These are phyloP conservation scores for Penicillium digitatum DNA, from an alignment of 2,329 filamentous ascomycete genomes.

Conservation along the genomic window DNA sequence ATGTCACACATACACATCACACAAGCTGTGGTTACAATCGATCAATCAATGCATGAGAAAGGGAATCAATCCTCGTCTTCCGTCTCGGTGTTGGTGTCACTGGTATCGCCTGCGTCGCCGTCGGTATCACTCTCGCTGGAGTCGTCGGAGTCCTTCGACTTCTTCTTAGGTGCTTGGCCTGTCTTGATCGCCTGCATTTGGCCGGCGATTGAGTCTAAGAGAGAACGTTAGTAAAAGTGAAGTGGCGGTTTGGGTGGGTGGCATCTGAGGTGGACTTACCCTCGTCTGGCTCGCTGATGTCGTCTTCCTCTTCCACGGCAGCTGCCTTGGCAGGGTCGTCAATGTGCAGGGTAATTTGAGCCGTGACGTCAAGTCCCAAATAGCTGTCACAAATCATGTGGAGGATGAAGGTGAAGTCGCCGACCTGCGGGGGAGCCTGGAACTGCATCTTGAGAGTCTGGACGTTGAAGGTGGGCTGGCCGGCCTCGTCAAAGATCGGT, in stretches of 20 bases:
- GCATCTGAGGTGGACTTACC: slow-evolving; percentile 57
- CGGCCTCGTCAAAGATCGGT: slow-evolving; percentile 73
- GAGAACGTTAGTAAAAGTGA: slow-evolving; percentile 13
- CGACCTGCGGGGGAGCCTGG: slow-evolving; percentile 84
- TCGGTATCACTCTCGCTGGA: slow-evolving; percentile 64
- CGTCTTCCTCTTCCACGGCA: slow-evolving; percentile 77
- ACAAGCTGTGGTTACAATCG: slow-evolving; percentile 20
- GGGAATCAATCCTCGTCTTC: slow-evolving; percentile 63
- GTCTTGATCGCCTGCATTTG: slow-evolving; percentile 86
- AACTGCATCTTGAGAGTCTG: slow-evolving; percentile 98
- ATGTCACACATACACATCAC: slow-evolving; percentile 17
- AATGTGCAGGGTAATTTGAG: slow-evolving; percentile 83
- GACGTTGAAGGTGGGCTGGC: slow-evolving; percentile 87
- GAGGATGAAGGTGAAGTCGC: slow-evolving; percentile 92
- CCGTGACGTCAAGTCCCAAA: slow-evolving; percentile 86
- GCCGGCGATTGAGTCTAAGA: slow-evolving; percentile 76
- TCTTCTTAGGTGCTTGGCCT: slow-evolving; percentile 56
- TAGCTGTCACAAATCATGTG: slow-evolving; percentile 93
- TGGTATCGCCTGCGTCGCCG: slow-evolving; percentile 57
- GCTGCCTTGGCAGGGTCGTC: slow-evolving; percentile 84
- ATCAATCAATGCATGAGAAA: slow-evolving; percentile 19
- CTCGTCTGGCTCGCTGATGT: slow-evolving; percentile 97
- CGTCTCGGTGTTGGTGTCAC: slow-evolving; percentile 66
- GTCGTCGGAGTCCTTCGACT: slow-evolving; percentile 49
- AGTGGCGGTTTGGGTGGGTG: neutral